These are phyloP conservation scores for Myrmaecium sp. DNA, from an alignment of 2,329 filamentous ascomycete genomes.

Conservation along the genomic window DNA sequence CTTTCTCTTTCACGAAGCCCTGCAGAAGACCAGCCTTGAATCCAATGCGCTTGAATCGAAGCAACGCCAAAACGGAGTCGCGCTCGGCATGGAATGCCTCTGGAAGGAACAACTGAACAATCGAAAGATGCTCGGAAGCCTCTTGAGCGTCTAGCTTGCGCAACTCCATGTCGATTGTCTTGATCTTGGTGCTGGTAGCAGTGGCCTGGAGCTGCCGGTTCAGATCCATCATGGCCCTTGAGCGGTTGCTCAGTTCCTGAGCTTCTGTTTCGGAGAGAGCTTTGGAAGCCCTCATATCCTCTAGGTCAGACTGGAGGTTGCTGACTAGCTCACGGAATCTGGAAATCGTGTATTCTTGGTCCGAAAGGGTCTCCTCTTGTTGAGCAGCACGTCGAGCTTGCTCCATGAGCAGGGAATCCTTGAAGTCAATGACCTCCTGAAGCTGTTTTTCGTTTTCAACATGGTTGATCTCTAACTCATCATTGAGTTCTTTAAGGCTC, in stretches of 20 bases:
- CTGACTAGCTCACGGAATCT: conserved; percentile 81
- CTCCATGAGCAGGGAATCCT: conserved; percentile 70
- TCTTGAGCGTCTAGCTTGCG: conserved; percentile 77
- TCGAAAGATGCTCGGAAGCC: conserved; percentile 70
- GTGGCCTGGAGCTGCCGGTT: conserved; percentile 88
- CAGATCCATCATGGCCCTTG: conserved; percentile 88
- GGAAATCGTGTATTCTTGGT: conserved; percentile 78
- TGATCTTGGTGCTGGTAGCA: conserved; percentile 79
- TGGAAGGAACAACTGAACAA: conserved; percentile 59
- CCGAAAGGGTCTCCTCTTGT: conserved; percentile 65
- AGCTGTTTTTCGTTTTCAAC: conserved; percentile 87
- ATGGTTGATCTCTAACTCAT: conserved; percentile 87
- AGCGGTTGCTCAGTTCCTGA: conserved; percentile 73
- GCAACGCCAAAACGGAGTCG: conserved; percentile 73
- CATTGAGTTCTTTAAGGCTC: conserved; percentile 76
- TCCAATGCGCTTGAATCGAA: conserved; percentile 71
- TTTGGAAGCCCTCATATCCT: conserved; percentile 83
- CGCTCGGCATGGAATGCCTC: conserved; percentile 18
- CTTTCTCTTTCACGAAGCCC: conserved; percentile 58
- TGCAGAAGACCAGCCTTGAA: conserved; percentile 77
- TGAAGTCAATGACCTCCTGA: conserved; percentile 82
- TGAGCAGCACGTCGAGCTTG: conserved; percentile 54
- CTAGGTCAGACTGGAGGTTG: conserved; percentile 68
- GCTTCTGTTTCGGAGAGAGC: conserved; percentile 87
- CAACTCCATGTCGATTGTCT: conserved; percentile 84